Percentiles rank a stretch among this genome's conserved stretches.
Conservation (phyloP, 2,329 filamentous ascomycete genomes). For the Exophiala bonariae region DNA sequence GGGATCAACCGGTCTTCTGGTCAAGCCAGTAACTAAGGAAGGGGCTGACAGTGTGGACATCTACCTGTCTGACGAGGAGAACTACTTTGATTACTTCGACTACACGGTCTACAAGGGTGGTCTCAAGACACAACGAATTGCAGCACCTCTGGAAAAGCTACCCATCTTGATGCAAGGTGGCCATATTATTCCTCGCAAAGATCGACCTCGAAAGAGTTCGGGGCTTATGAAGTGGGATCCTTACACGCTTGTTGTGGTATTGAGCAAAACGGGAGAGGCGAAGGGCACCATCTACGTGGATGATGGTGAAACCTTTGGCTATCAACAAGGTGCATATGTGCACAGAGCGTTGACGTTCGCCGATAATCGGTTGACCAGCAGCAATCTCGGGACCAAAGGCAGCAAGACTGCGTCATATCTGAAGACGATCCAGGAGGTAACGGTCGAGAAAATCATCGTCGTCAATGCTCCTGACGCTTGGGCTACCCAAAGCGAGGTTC, state of each 20-base stretch:
- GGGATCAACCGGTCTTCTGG: slow-evolving; percentile 83
- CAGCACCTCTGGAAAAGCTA: slow-evolving; percentile 80
- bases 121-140: slow-evolving; percentile 68
- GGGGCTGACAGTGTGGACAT: slow-evolving; percentile 72
- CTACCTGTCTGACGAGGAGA: slow-evolving; percentile 83
- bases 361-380: slow-evolving; percentile 63
- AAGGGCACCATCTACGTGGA: slow-evolving; percentile 85
- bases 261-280: slow-evolving; percentile 69
- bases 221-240: slow-evolving; percentile 92
- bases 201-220: slow-evolving; percentile 80
- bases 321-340: slow-evolving; percentile 81
- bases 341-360: slow-evolving; percentile 74
- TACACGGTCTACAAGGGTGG: slow-evolving; percentile 73
- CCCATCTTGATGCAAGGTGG: slow-evolving; percentile 91
- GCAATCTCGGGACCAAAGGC: slow-evolving; percentile 63
- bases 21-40: slow-evolving; percentile 83
- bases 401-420: slow-evolving; percentile 71
- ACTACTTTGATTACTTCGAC: slow-evolving; percentile 95
- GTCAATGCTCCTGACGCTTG: slow-evolving; percentile 75
- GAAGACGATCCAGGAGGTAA: slow-evolving; percentile 74
- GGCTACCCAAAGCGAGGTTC: slow-evolving; percentile 62
- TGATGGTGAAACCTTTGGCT: slow-evolving; percentile 91
- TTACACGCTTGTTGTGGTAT: slow-evolving; percentile 81
- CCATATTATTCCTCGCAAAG: slow-evolving; percentile 86
- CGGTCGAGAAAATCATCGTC: slow-evolving; percentile 80